Percentiles rank a stretch among this genome's conserved stretches.
These are phyloP conservation scores for Lyophyllum atratum DNA, from an alignment of 768 basidiomycete species.

Conservation along the genomic window DNA sequence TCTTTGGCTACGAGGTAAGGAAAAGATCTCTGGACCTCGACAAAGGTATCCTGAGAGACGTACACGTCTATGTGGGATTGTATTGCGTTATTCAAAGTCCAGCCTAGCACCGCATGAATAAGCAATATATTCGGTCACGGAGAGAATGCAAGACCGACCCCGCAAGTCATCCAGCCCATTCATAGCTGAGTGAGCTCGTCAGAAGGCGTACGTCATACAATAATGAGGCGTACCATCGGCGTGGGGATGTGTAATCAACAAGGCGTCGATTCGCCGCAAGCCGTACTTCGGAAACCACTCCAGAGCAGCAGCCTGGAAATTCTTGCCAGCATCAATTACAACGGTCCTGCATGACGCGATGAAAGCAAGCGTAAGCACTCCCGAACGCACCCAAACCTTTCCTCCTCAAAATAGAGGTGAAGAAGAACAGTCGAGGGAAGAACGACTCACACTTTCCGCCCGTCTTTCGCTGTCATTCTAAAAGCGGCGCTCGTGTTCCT, in stretches of 20 bases:
- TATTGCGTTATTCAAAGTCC: constrained; percentile 68
- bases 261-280: constrained; percentile 53
- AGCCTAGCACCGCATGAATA: constrained; percentile 44
- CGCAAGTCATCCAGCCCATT: constrained; percentile 90
- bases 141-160: constrained; percentile 42
- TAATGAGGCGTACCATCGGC: constrained; percentile 57
- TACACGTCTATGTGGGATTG: constrained; percentile 79
- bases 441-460: constrained; percentile 50
- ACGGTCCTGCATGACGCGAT: constrained; percentile 54
- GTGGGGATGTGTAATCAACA: constrained; percentile 88
- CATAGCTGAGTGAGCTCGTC: constrained; percentile 52
- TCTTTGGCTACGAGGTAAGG: constrained; percentile 81
- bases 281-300: constrained; percentile 69
- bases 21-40: constrained; percentile 68
- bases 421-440: constrained; percentile 8
- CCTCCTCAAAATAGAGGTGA: background rate
- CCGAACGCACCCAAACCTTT: background rate
- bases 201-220: background rate
- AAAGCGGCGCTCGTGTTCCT: constrained; percentile 81
- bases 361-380: constrained; percentile 5
- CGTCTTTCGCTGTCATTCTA: constrained; percentile 44
- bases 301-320: constrained; percentile 59
- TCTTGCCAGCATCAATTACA: constrained; percentile 86
- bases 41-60: constrained; percentile 62
- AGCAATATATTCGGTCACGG: constrained; percentile 1